Base-by-base conservation (phyloP, 352 stramenopile species). In the Poterioochromonas sp. region DNA sequence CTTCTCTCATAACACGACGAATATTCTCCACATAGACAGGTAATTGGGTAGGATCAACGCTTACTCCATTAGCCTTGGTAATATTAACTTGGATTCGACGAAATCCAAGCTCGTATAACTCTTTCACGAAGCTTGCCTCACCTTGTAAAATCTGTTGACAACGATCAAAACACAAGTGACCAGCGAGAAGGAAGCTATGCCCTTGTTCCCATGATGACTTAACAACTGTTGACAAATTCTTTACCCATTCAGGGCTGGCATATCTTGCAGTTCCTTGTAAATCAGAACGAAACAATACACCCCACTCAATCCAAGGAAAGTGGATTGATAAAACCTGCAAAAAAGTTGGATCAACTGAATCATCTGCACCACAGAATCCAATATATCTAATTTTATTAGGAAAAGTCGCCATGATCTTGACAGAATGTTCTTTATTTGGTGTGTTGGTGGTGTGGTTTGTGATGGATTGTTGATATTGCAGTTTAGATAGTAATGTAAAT, bases 301-400 rank as follows among this genome's bases (percentile, higher is more conserved):
- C 81, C 81, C 81, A 84, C 62, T 84, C 81, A 29, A 80, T 62
- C 80, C 79, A 84, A n/a, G 68, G 29, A 49, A 77, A 80, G 20
- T 81, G 34, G 29, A 20, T 44, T 1, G 81, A 83, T 29, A 84
- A 51, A 29, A 64, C 64, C 40, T 78, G 43, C 3, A 83, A 60
- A 1, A 80, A 29, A 1, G 41, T 70, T n/a, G 68, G 70, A 18
- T 51, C 20, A 47, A 84, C 81, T 32, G 76, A 79, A 53, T 83
- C 76, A 78, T 84, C 81, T 2, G 73, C 81, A 73, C 81, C 81
- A 76, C 81, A 84, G 60, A 84, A 84, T 32, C 81, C 81, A 37
- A 84, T 74, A 12, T 15, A 8, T 18, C 65, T 3, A 1, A 74
- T 47, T 11, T 32, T 65, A 65, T 65, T 22, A 65, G 43, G 5